Base-by-base conservation (phyloP, 1,284 basidiomycete genomes). In the Paramarasmius palmivorus region DNA sequence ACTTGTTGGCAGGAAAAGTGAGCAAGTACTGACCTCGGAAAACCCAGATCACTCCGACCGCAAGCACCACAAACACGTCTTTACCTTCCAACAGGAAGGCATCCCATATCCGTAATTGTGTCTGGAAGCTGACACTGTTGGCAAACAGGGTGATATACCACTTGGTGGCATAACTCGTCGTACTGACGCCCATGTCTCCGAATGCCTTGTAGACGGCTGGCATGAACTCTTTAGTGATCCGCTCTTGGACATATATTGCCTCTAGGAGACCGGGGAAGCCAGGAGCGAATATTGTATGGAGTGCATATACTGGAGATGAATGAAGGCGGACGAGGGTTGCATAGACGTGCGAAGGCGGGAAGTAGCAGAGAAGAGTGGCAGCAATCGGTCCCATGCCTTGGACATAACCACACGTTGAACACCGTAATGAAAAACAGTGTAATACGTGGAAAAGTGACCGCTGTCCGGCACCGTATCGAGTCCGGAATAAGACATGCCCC, bases 301-400 rank as follows among this genome's bases (percentile, higher is more conserved):
- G 86, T 35, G 79, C 78, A 71, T 97, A 98, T n/a, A 82, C 77
- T 69, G 44, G 44, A 4, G 44, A 46, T 5, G 93, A 88, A 70
- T 97, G 95, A 32, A 99, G 73, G 34, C 87, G 84, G 29, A 93
- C 86, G 54, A 99, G 81, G 19, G 86, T 80, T 2, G 90, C 83
- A 65, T 96, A 98, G 2, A 89, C 91, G 56, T 86, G 86, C 73
- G 93, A 91, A 4, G 94, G 92, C 57, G 89, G 87, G 67, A 94
- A 91, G 70, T 99, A 98, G 71, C 92, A 95, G 14, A 99, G 80
- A 26, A 99, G 78, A 1, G 95, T 97, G 0, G 95, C 93, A 0
- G 95, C 95, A 50, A 99, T 92, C 5, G 95, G 93, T 0, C 97
- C 96, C 96, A 99, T 99, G 49, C 97, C 96, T 73, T 99, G 97